Percentiles rank a stretch among this genome's conserved stretches.
Conservation (phyloP, 768 basidiomycete genomes). For the Scleroderma citrinum region DNA sequence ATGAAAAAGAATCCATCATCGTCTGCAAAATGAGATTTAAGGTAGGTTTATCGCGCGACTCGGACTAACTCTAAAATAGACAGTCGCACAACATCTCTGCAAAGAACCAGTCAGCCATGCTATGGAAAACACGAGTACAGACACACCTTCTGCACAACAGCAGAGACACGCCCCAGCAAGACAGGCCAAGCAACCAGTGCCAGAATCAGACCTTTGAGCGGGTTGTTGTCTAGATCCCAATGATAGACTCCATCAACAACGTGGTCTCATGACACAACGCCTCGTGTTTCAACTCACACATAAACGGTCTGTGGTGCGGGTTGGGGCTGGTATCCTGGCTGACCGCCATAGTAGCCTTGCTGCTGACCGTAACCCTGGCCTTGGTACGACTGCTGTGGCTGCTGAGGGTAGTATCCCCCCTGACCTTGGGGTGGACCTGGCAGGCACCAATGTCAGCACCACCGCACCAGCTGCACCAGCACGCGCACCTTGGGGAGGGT, state of each 20-base stretch:
- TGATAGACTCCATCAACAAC: neutral
- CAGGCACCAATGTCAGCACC: slow-evolving; percentile 2
- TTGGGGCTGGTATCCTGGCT: slow-evolving; percentile 47
- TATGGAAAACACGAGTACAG: slow-evolving; percentile 11
- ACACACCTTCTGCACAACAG: slow-evolving; percentile 48
- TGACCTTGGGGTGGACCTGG: slow-evolving; percentile 53
- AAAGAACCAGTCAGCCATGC: slow-evolving; percentile 7
- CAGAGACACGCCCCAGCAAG: slow-evolving; percentile 42
- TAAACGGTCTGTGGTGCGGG: slow-evolving; percentile 80
- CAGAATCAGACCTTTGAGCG: slow-evolving; percentile 25
- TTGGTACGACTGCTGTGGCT: slow-evolving; percentile 68
- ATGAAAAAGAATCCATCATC: neutral
- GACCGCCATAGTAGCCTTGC: slow-evolving; percentile 29
- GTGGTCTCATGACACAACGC: neutral
- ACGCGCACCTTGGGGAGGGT: slow-evolving; percentile 44
- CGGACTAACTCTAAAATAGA: slow-evolving; percentile 46
- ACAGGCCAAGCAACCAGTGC: slow-evolving; percentile 40
- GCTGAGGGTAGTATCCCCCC: slow-evolving; percentile 68
- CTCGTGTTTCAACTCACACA: slow-evolving; percentile 46
- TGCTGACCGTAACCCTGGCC: slow-evolving; percentile 37
- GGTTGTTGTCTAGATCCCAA: slow-evolving; percentile 34
- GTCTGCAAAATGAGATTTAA: no score
- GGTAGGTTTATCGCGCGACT: no score
- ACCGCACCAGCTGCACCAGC: neutral
- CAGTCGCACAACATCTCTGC: slow-evolving; percentile 69